Evolutionary conservation across 225 moss, liverwort and hornwort genomes (phyloP).

Genomic region (Antitrichia curtipendula): DNA sequence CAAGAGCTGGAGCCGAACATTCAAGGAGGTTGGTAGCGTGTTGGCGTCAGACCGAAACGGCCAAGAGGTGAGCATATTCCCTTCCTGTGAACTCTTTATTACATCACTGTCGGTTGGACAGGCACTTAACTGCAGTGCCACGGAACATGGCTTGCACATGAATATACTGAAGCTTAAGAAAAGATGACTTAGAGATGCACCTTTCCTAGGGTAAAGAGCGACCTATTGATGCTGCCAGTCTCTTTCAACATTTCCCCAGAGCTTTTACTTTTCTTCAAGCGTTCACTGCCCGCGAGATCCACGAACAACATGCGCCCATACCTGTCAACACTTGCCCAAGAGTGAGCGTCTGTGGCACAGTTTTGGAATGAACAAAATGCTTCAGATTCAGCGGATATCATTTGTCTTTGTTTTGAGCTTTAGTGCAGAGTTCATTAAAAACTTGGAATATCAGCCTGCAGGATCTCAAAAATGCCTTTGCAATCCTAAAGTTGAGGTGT

Average conservation of each 20-base stretch:
- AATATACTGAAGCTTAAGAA: background rate
- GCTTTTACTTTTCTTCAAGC: conserved; percentile 94
- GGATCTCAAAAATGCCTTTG: background rate
- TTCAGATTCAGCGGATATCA: background rate
- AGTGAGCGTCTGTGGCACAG: background rate
- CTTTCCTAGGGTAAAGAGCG: conserved; percentile 97
- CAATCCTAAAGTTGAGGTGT: background rate
- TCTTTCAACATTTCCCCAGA: conserved; percentile 87
- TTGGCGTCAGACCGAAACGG: background rate
- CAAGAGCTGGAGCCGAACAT: background rate
- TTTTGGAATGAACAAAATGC: background rate
- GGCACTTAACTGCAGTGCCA: background rate
- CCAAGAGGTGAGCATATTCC: background rate
- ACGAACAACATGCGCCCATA: conserved; percentile 96
- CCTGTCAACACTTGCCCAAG: conserved; percentile 5
- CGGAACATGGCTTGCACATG: background rate
- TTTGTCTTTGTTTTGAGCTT: background rate
- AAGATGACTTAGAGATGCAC: conserved; percentile 4
- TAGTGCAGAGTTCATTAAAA: background rate
- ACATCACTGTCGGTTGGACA: background rate
- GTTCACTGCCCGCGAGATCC: conserved; percentile 87
- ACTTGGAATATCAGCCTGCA: background rate
- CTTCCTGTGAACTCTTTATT: background rate
- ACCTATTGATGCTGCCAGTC: conserved; percentile 93
- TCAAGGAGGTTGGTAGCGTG: background rate